Evolutionary conservation across 257 asterid species (phyloP), one percentile per base, ranked within the genome.

Genomic region (Solanum rostratum): DNA sequence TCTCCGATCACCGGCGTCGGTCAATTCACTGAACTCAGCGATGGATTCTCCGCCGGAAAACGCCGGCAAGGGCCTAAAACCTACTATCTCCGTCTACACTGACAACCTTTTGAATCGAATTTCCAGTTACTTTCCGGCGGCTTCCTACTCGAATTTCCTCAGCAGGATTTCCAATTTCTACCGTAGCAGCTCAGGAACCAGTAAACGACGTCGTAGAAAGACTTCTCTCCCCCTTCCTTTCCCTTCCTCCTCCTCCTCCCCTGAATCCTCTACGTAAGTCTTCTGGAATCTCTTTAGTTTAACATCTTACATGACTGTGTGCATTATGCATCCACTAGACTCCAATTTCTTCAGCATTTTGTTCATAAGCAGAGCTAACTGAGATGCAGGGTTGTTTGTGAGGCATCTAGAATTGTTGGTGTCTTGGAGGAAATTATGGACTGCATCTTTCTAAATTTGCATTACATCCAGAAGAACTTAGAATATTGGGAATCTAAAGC

Each of bases 401-500:
- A 91, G 85, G 87, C 93, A 13, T 84, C 88, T 83, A 90, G 86
- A 86, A 88, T 94, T 70, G 88, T 89, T 80, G 88, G 88, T 37
- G 92, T 87, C 71, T 84, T 97, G 93, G 98, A 97, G 95, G 96
- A 94, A 88, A 90, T 95, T 20, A 90, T 95, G 85, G 95, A 92
- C 85, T 91, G 86, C 71, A 70, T 89, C 62, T 93, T 95, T 90
- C 84, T 86, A 63, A 93, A 97, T 91, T 84, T 97, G 96, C 99
- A 89, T 88, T 83, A 59, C 84, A 88, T 97, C 82, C 97, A 97
- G 90, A 93, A 91, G 92, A 94, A 94, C 87, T 90, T 95, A 69
- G 90, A 80, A 55, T 97, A 95, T 85, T 95, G 98, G 99, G 94
- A 93, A 86, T 91, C 95, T 70, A 92, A 88, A 88, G 93, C 99